Conservation (phyloP, 2,329 filamentous ascomycete genomes). For the Trichothecium sympodiale region DNA sequence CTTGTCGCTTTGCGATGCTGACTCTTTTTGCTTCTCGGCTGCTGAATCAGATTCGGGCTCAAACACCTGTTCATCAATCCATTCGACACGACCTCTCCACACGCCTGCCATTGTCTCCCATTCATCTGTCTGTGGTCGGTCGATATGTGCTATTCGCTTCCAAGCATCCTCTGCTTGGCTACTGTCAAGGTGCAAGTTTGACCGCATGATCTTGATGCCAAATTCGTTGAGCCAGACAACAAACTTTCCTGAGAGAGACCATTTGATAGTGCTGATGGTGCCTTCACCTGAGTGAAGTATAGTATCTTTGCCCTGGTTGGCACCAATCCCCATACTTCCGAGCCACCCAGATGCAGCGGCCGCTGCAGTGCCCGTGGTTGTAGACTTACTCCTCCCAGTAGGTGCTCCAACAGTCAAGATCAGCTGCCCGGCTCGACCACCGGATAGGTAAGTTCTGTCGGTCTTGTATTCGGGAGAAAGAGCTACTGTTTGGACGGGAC, state of each 20-base stretch:
- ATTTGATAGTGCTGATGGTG: slow-evolving; percentile 81
- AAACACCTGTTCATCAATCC: slow-evolving; percentile 79
- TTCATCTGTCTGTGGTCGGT: slow-evolving; percentile 71
- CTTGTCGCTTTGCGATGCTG: slow-evolving; percentile 33
- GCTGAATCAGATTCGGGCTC: slow-evolving; percentile 43
- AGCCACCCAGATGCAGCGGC: slow-evolving; percentile 85
- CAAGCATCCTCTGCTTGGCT: slow-evolving; percentile 74
- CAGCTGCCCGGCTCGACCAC: slow-evolving; percentile 76
- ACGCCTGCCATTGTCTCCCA: slow-evolving; percentile 97
- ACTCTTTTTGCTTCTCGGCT: slow-evolving; percentile 34
- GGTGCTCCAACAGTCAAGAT: slow-evolving; percentile 77
- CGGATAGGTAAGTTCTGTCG: slow-evolving; percentile 82
- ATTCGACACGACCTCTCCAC: slow-evolving; percentile 86
- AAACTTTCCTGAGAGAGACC: slow-evolving; percentile 86
- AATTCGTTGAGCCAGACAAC: slow-evolving; percentile 94
- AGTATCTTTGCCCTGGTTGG: slow-evolving; percentile 71
- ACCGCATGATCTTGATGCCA: slow-evolving; percentile 95
- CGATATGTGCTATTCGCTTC: slow-evolving; percentile 89
- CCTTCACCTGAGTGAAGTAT: slow-evolving; percentile 88
- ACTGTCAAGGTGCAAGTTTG: slow-evolving; percentile 68
- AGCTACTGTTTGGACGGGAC: slow-evolving; percentile 83
- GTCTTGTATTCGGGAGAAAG: slow-evolving; percentile 91
- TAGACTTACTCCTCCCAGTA: slow-evolving; percentile 73
- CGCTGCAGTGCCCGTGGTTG: slow-evolving; percentile 71
- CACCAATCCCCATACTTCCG: slow-evolving; percentile 71